phyloP scores from a whole-genome alignment of 805 yeast genomes.

The Spathaspora girioi region DNA sequence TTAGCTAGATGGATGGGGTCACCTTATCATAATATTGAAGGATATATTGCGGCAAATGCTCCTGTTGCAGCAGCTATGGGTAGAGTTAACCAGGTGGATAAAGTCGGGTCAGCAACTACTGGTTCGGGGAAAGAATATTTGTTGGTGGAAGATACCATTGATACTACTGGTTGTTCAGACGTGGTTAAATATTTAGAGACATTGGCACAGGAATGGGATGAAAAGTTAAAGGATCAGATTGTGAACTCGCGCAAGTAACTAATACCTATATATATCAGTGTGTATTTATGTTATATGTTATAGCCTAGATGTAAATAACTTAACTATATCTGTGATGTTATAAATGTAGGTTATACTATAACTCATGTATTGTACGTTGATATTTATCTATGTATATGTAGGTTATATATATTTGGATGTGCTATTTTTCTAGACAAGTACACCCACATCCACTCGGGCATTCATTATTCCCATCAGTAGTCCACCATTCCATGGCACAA shows the following conservation, averaged over 20 bases:
- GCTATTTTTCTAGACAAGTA: conserved; percentile 43
- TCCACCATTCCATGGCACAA: conserved; percentile 86
- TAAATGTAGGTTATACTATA: no score
- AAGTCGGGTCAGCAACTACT: conserved; percentile 66
- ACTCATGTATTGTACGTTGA: neutral
- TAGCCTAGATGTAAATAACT: no score
- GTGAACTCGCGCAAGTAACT: conserved; percentile 40
- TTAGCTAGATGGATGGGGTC: conserved; percentile 80
- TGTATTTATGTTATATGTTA: conserved; percentile 6
- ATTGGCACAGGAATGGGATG: conserved; percentile 69
- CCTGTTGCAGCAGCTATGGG: conserved; percentile 56
- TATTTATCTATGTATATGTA: no score
- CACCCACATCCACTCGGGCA: conserved; percentile 92
- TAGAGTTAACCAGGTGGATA: conserved; percentile 40
- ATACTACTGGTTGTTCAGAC: conserved; percentile 60
- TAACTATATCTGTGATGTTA: no score
- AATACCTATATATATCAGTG: no score
- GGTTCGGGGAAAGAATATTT: conserved; percentile 65
- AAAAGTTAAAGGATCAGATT: conserved; percentile 69
- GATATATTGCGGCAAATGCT: conserved; percentile 88
- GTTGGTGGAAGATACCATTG: conserved; percentile 43
- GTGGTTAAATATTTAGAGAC: conserved; percentile 61
- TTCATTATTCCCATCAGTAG: conserved; percentile 28
- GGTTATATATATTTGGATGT: no score
- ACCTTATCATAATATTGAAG: conserved; percentile 83